Evolutionary conservation across 495 filamentous ascomycete genomes (phyloP).

Genomic region (Monascus purpureus): DNA sequence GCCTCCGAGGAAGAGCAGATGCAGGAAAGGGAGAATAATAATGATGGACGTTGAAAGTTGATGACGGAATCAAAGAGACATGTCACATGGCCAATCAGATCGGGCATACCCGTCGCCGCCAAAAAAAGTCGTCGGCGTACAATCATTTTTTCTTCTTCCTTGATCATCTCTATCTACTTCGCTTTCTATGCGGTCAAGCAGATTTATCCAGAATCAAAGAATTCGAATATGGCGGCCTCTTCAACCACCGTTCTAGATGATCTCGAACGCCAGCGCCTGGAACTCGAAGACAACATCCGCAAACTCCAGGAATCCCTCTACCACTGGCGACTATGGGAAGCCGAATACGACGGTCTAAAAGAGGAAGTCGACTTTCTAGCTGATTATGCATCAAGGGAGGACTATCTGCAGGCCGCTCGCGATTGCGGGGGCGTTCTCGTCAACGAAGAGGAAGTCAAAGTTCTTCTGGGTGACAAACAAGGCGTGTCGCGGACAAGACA

Average conservation of each 20-base stretch:
- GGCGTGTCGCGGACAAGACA: slow-evolving; percentile 29
- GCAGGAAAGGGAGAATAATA: neutral
- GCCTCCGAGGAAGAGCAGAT: neutral
- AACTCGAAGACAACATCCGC: slow-evolving; percentile 60
- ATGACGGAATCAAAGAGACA: too few species aligned
- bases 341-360: slow-evolving; percentile 79
- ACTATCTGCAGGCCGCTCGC: slow-evolving; percentile 35
- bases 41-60: too few species aligned
- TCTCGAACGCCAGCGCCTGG: slow-evolving; percentile 60
- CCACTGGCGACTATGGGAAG: slow-evolving; percentile 81
- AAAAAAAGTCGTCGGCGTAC: slow-evolving; percentile 2
- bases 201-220: too few species aligned
- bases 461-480: slow-evolving; percentile 19
- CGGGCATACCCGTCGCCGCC: neutral
- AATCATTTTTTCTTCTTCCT: slow-evolving; percentile 12
- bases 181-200: too few species aligned
- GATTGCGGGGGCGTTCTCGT: slow-evolving; percentile 40
- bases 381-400: slow-evolving; percentile 31
- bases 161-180: too few species aligned
- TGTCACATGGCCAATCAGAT: slow-evolving; percentile 12
- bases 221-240: slow-evolving; percentile 17
- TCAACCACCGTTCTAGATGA: slow-evolving; percentile 19
- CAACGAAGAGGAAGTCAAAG: slow-evolving; percentile 38
- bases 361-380: slow-evolving; percentile 52
- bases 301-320: slow-evolving; percentile 63